A percentile compares a stretch with the other conserved stretches of the same genome.
phyloP scores from a whole-genome alignment of 2,329 filamentous ascomycete genomes.

The Aspergillus proliferans region DNA sequence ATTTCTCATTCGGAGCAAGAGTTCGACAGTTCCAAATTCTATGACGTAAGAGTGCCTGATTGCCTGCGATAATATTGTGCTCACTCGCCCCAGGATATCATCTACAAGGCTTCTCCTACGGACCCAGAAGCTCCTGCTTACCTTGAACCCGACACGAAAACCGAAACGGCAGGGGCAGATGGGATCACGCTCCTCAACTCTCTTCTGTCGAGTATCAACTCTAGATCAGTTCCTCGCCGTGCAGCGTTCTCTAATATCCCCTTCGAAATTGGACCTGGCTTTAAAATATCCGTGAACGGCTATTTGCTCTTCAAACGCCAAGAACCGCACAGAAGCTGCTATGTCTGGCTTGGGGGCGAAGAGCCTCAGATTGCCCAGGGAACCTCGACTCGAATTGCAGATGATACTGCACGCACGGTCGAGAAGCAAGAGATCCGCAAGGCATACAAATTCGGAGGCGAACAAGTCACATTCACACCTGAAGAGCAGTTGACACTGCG shows the following conservation, averaged over 20 bases:
- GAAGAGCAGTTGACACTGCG: constrained; percentile 76
- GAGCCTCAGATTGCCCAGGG: constrained; percentile 71
- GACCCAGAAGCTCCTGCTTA: constrained; percentile 62
- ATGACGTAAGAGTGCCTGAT: constrained; percentile 60
- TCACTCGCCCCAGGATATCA: constrained; percentile 62
- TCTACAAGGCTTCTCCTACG: constrained; percentile 67
- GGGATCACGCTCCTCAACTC: constrained; percentile 74
- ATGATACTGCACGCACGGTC: constrained; percentile 69
- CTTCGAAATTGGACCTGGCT: constrained; percentile 75
- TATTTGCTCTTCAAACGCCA: constrained; percentile 86
- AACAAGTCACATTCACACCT: constrained; percentile 75
- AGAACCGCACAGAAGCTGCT: constrained; percentile 72
- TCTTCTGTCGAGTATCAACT: constrained; percentile 81
- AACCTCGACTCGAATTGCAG: constrained; percentile 67
- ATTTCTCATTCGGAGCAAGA: constrained; percentile 64
- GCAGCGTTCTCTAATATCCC: constrained; percentile 81
- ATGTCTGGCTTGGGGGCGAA: constrained; percentile 83
- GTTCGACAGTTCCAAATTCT: constrained; percentile 83
- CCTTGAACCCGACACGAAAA: constrained; percentile 43
- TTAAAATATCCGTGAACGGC: constrained; percentile 86
- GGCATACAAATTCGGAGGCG: constrained; percentile 92
- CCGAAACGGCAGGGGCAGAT: constrained; percentile 63
- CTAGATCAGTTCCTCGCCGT: constrained; percentile 77
- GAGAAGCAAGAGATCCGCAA: constrained; percentile 79
- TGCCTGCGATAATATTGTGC: background rate